Base-by-base conservation (phyloP, 768 basidiomycete genomes). In the Candolleomyces aberdarensis region DNA sequence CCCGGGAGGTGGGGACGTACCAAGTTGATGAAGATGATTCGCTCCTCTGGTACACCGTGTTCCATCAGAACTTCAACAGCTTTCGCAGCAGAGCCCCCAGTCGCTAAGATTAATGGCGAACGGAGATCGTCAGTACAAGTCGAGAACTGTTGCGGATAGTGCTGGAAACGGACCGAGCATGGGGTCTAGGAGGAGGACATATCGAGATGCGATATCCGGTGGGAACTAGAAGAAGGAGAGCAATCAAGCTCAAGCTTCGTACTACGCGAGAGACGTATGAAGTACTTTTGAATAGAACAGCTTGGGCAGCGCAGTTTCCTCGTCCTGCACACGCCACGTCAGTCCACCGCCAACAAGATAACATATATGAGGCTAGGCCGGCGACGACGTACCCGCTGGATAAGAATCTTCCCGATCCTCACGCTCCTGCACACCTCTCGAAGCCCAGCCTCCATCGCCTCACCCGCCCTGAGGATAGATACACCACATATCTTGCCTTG, bases 361-460 rank as follows among this genome's bases (percentile, higher is more conserved):
- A 26, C 26, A n/a, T 51, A n/a, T 5, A 31, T 7, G 15, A 31
- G 8, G 15, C 6, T 20, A 17, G 6, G 44, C 5, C 6, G 19
- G 15, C 6, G 19, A 20, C 10, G 22, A 69, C 83, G 63, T 74
- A 94, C 94, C 71, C 96, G 76, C 76, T 99, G 96, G 63, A 99
- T 99, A 52, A 99, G 80, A 69, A 99, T 98, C 79, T 99, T 99
- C 52, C 96, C 96, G 61, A 99, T 96, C 63, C 96, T 83, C 29
- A 93, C 91, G 68, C 87, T 92, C 66, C 96, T 83, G 77, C 96
- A 98, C 43, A 98, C 96, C 73, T 98, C 96, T 47, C 96, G 82
- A 63, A 99, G 78, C 43, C 96, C 97, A 13, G 92, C 93, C 75
- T 99, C 96, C 96, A 99, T 99, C 1, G 96, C 94, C 86, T 96